phyloP scores from a whole-genome alignment of 2,329 filamentous ascomycete genomes.

The Tolypocladium amazonense region DNA sequence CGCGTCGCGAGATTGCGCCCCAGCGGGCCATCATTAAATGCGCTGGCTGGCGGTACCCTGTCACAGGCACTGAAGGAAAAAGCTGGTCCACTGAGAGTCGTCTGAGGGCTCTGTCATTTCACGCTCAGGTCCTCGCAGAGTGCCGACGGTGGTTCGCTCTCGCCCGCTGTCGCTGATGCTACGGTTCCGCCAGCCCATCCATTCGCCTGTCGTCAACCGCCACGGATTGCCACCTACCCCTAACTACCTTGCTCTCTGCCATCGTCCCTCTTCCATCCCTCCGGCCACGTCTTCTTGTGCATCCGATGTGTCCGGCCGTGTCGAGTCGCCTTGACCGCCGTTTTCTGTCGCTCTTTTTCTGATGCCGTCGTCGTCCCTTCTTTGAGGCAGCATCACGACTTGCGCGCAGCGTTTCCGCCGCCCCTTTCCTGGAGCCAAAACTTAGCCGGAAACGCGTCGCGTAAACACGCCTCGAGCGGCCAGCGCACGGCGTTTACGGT shows the following conservation, averaged over 20 bases:
- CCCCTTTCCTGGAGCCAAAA: not conserved
- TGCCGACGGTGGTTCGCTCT: not conserved
- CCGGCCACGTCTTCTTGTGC: not conserved
- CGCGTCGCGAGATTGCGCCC: not conserved
- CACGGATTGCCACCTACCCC: not conserved
- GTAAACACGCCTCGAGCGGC: constrained; percentile 9
- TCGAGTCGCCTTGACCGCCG: constrained; percentile 11
- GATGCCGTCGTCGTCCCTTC: constrained; percentile 14
- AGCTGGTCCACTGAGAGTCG: not conserved
- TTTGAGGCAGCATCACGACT: constrained; percentile 6
- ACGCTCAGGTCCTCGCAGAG: not conserved
- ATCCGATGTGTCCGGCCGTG: constrained; percentile 21
- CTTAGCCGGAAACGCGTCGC: constrained; percentile 18
- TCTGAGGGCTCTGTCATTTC: not conserved
- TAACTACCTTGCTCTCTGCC: not conserved
- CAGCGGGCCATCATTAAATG: constrained; percentile 5
- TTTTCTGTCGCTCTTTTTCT: constrained; percentile 14
- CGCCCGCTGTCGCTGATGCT: not conserved
- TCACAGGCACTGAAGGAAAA: not conserved
- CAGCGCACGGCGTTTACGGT: constrained; percentile 3
- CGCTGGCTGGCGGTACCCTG: not conserved
- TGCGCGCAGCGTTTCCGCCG: not conserved
- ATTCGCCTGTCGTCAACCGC: not conserved
- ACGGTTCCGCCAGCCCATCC: not conserved
- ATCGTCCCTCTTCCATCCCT: not conserved